These are phyloP conservation scores for Hyparrhenia diplandra DNA, from an alignment of 176 grass and related monocot genomes.

Conservation along the genomic window DNA sequence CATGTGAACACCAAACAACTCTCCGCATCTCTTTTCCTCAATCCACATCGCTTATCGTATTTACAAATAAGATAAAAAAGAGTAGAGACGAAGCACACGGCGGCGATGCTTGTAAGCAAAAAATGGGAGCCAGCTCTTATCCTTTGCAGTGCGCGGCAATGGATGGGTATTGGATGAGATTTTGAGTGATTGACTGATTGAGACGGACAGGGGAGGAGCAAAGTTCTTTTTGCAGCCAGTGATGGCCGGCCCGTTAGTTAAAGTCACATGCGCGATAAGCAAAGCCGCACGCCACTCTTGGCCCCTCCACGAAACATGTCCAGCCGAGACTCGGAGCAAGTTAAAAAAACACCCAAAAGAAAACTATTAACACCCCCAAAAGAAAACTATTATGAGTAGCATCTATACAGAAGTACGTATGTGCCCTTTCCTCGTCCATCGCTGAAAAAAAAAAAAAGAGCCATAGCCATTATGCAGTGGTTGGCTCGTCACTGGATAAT, in stretches of 20 bases:
- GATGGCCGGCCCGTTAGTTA: conserved; percentile 20
- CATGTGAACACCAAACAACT: background rate
- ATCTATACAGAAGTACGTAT: background rate
- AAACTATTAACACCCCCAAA: background rate
- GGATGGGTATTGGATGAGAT: background rate
- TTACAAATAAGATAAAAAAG: background rate
- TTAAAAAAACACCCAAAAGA: background rate
- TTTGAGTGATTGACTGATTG: no score
- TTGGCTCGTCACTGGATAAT: background rate
- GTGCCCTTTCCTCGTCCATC: background rate
- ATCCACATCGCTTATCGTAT: background rate
- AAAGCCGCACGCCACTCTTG: conserved; percentile 39
- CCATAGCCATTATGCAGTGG: background rate
- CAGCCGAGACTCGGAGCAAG: background rate
- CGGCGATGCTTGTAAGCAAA: background rate
- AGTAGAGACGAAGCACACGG: background rate
- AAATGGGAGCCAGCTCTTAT: background rate
- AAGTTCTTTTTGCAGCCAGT: conserved; percentile 23
- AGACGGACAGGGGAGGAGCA: background rate
- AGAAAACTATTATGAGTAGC: no score
- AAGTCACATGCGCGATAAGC: conserved; percentile 17
- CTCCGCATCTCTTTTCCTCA: background rate
- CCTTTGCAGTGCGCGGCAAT: background rate
- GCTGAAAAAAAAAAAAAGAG: background rate
- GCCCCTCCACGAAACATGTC: background rate